Evolutionary conservation across 2,329 filamentous ascomycete species (phyloP).

Genomic region (Chrysoporthe austroafricana): DNA sequence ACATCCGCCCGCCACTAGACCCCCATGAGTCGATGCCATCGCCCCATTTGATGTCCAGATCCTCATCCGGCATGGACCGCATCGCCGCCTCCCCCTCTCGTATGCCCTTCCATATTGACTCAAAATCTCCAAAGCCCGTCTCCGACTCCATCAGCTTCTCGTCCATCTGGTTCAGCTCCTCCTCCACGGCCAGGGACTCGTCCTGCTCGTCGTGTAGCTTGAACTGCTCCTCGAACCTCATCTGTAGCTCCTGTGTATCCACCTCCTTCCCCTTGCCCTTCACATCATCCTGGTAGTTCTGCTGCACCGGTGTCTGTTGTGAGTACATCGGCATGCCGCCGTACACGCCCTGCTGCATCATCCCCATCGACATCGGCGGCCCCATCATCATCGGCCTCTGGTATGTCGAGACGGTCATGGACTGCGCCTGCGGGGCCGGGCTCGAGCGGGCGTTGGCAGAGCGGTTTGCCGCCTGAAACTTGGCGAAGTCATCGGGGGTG

Average conservation of each 20-base stretch:
- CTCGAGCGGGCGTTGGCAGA: conserved; percentile 55
- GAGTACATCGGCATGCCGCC: conserved; percentile 54
- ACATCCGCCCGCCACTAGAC: conserved; percentile 57
- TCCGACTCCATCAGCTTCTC: conserved; percentile 64
- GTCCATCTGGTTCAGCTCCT: conserved; percentile 88
- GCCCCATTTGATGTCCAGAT: conserved; percentile 56
- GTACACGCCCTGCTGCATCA: conserved; percentile 62
- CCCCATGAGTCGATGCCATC: conserved; percentile 70
- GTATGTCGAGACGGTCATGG: conserved; percentile 45
- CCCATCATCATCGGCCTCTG: conserved; percentile 69
- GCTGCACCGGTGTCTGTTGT: conserved; percentile 42
- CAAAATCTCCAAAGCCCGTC: conserved; percentile 83
- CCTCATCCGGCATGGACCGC: conserved; percentile 72
- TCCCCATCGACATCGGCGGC: conserved; percentile 48
- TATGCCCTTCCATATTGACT: conserved; percentile 85
- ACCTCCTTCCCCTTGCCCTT: conserved; percentile 93
- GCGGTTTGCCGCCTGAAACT: conserved; percentile 77
- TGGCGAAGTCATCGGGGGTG: conserved; percentile 81
- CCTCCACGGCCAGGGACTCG: conserved; percentile 73
- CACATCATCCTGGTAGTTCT: conserved; percentile 48
- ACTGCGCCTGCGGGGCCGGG: conserved; percentile 58
- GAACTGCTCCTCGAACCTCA: conserved; percentile 41
- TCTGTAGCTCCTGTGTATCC: conserved; percentile 69
- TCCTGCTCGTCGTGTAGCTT: conserved; percentile 58
- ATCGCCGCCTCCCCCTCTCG: conserved; percentile 73